Evolutionary conservation across 2,329 filamentous ascomycete genomes (phyloP).

Genomic region (Pochonia chlamydosporia): DNA sequence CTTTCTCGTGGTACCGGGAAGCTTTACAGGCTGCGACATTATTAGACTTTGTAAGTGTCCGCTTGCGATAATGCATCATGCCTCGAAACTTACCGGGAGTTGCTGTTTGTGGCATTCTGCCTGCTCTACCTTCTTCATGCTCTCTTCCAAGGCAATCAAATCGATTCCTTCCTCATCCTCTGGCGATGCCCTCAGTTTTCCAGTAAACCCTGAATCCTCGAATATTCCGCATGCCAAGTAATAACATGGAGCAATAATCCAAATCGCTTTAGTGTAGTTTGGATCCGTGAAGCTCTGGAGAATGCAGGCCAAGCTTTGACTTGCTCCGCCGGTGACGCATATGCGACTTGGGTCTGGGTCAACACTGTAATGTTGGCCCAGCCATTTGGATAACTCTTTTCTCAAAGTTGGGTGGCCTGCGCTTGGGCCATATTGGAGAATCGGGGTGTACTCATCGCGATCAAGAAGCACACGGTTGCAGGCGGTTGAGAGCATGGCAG

Average conservation of each 20-base stretch:
- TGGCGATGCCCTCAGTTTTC: conserved; percentile 60
- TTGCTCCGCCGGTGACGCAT: conserved; percentile 79
- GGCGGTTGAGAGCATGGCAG: conserved; percentile 53
- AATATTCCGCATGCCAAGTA: conserved; percentile 83
- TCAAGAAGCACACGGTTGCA: conserved; percentile 56
- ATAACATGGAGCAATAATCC: conserved; percentile 78
- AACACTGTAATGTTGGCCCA: conserved; percentile 54
- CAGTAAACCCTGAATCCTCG: conserved; percentile 69
- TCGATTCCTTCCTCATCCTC: conserved; percentile 77
- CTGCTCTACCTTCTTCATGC: conserved; percentile 23
- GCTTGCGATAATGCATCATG: not conserved
- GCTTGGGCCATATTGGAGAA: conserved; percentile 76
- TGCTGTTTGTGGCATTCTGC: conserved; percentile 13
- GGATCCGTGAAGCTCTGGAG: conserved; percentile 79
- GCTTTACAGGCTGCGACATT: conserved; percentile 45
- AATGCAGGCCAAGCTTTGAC: conserved; percentile 72
- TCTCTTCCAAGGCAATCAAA: conserved; percentile 41
- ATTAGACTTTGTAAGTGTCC: not conserved
- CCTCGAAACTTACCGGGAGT: not conserved
- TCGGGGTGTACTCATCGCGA: conserved; percentile 47
- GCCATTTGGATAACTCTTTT: conserved; percentile 63
- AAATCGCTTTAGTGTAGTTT: conserved; percentile 65
- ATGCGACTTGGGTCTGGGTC: conserved; percentile 51
- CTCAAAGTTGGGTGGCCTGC: conserved; percentile 67
- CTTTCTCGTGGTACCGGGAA: conserved; percentile 56